These are phyloP conservation scores for Eucalyptus marginata DNA, from an alignment of 345 rosid genomes.

Conservation along the genomic window DNA sequence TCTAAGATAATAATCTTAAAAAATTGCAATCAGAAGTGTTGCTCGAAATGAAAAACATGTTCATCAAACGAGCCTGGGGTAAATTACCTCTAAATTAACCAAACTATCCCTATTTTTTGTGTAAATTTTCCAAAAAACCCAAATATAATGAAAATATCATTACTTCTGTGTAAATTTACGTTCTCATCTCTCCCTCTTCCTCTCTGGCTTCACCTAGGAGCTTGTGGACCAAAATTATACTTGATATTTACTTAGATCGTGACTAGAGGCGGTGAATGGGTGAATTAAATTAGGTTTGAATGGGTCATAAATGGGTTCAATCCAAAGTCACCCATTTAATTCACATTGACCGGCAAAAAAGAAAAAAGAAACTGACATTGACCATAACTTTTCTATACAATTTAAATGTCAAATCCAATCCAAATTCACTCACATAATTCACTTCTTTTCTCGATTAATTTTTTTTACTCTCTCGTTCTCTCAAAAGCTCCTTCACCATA, in stretches of 20 bases:
- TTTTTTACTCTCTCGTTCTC: no score
- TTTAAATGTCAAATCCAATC: background rate
- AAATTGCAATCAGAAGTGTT: background rate
- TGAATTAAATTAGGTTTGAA: no score
- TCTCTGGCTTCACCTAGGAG: background rate
- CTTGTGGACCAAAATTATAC: background rate
- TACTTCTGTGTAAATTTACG: background rate
- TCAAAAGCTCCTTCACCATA: no score
- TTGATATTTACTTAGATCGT: background rate
- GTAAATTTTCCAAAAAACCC: background rate
- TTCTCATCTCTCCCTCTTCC: background rate
- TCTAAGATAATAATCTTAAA: background rate
- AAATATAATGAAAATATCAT: background rate
- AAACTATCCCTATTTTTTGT: background rate
- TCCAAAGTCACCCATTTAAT: background rate
- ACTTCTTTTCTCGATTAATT: no score
- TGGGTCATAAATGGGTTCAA: background rate
- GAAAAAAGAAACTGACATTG: no score
- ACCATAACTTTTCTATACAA: background rate
- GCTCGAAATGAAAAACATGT: background rate
- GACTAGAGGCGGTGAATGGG: background rate
- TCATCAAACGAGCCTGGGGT: background rate
- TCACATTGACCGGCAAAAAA: no score
- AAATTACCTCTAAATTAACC: background rate
- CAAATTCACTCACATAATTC: no score